Evolutionary conservation across 108 stramenopile species (phyloP).

Genomic region (Skeletonema tropicum): DNA sequence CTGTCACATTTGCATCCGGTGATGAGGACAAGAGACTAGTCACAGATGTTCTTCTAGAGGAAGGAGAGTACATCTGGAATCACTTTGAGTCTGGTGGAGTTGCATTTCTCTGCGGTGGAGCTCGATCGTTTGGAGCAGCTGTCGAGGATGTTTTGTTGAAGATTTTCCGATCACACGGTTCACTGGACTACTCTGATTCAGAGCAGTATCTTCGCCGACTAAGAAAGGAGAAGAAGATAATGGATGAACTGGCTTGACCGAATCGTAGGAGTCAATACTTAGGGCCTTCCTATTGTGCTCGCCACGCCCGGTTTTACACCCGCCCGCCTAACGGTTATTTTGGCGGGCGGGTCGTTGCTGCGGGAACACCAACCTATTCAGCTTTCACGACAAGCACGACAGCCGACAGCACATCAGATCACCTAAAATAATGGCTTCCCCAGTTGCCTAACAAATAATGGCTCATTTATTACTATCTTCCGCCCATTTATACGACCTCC

Average conservation of each 20-base stretch:
- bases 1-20: constrained; percentile 46
- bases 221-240: constrained; percentile 47
- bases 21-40: constrained; percentile 41
- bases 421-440: no score
- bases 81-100: constrained; percentile 59
- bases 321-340: no score
- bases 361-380: no score
- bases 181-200: constrained; percentile 54
- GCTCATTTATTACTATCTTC: no score
- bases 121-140: constrained; percentile 68
- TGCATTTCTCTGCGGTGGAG: constrained; percentile 70
- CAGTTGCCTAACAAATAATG: no score
- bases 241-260: constrained; percentile 51
- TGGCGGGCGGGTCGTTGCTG: no score
- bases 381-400: no score
- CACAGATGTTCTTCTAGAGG: constrained; percentile 39
- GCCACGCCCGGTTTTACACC: no score
- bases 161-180: constrained; percentile 55
- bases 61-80: constrained; percentile 43
- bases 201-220: constrained; percentile 56
- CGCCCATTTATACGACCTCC: no score
- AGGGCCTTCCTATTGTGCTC: no score
- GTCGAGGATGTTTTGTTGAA: constrained; percentile 55
- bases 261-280: no score
- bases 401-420: no score